Percentiles rank a stretch among this genome's conserved stretches.
These are phyloP conservation scores for Malassezia sympodialis DNA, from an alignment of 1,284 basidiomycete species.

Conservation along the genomic window DNA sequence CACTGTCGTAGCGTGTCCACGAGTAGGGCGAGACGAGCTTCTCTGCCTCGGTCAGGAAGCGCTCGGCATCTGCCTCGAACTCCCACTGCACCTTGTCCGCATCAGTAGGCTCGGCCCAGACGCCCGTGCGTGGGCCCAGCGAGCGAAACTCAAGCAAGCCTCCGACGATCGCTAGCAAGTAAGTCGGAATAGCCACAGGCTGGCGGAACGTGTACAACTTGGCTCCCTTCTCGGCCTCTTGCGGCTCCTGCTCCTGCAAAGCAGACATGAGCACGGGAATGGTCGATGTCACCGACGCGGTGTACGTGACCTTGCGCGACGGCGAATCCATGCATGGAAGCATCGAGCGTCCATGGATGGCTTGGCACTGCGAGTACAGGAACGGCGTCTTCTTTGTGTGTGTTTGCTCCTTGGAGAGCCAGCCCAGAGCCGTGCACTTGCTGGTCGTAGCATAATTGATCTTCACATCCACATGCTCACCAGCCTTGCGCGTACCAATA, in stretches of 20 bases:
- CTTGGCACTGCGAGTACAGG: constrained; percentile 88
- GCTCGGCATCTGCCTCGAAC: constrained; percentile 43
- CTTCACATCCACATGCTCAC: constrained; percentile 26
- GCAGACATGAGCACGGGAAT: constrained; percentile 46
- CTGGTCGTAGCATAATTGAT: constrained; percentile 58
- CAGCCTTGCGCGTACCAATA: constrained; percentile 36
- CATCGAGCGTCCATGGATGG: constrained; percentile 48
- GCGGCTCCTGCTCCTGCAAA: constrained; percentile 27
- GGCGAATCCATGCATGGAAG: constrained; percentile 42
- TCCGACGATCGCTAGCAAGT: constrained; percentile 46
- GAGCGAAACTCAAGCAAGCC: constrained; percentile 39
- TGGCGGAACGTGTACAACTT: constrained; percentile 36
- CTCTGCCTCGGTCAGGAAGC: constrained; percentile 43
- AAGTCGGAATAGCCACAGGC: constrained; percentile 40
- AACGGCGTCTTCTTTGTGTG: constrained; percentile 66
- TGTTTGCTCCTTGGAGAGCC: constrained; percentile 84
- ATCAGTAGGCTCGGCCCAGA: constrained; percentile 45
- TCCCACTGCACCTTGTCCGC: constrained; percentile 44
- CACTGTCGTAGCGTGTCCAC: constrained; percentile 80
- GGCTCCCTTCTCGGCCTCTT: constrained; percentile 16
- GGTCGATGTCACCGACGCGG: constrained; percentile 28
- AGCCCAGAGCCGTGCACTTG: constrained; percentile 77
- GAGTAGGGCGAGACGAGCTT: constrained; percentile 54
- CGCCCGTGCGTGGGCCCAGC: constrained; percentile 40
- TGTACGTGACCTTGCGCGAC: constrained; percentile 45